Evolutionary conservation across 352 stramenopile species (phyloP).

Genomic region (Blastocystis sp.): DNA sequence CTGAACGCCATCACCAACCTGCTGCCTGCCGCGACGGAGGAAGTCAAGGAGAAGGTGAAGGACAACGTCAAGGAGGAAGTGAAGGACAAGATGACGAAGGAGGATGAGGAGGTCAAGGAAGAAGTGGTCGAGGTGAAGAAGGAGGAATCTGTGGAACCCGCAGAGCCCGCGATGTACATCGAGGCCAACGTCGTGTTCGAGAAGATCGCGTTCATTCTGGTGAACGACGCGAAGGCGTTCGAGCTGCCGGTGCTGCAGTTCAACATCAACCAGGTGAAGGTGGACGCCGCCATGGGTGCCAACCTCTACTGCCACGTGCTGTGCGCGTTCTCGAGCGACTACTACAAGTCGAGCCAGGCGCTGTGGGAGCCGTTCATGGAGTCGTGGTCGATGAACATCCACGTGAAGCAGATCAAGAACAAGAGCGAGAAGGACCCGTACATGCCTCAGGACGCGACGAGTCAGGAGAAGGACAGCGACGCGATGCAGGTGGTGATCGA

Average conservation of each 20-base stretch:
- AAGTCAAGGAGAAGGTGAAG: constrained; percentile 26
- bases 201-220: constrained; percentile 71
- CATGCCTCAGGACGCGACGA: neutral
- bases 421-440: constrained; percentile 22
- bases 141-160: neutral
- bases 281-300: constrained; percentile 37
- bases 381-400: constrained; percentile 32
- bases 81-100: neutral
- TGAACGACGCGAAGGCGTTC: constrained; percentile 56
- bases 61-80: neutral
- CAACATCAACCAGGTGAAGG: constrained; percentile 55
- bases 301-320: constrained; percentile 53
- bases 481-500: constrained; percentile 50
- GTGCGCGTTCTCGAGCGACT: constrained; percentile 35
- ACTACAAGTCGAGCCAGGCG: constrained; percentile 61
- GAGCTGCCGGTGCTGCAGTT: constrained; percentile 63
- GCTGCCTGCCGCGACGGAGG: neutral
- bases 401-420: constrained; percentile 71
- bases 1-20: constrained; percentile 56
- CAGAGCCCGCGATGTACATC: constrained; percentile 31
- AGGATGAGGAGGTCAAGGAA: neutral
- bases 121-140: neutral
- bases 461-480: constrained; percentile 15
- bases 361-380: constrained; percentile 74
- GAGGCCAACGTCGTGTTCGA: constrained; percentile 46